Conservation (phyloP, 371 early-diverging fungal genomes). For the Umbelopsis sp. region DNA sequence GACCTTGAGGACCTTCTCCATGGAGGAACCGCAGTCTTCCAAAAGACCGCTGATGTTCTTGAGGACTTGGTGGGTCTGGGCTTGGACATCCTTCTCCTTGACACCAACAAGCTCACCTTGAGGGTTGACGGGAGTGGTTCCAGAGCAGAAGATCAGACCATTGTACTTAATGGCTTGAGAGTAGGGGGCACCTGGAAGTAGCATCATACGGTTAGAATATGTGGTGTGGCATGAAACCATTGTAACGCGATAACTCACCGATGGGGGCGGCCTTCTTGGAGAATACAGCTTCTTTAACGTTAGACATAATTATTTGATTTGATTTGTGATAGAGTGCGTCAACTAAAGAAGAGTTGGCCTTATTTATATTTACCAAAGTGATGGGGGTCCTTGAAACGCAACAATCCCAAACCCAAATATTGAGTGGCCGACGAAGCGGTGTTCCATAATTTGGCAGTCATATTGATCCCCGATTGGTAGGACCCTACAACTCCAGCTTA, state of each 20-base stretch:
- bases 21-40: constrained; percentile 68
- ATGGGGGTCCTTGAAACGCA: background rate
- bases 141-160: constrained; percentile 72
- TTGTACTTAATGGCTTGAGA: constrained; percentile 70
- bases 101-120: constrained; percentile 39
- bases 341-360: background rate
- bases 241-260: background rate
- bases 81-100: constrained; percentile 36
- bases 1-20: constrained; percentile 80
- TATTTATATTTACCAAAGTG: constrained; percentile 6
- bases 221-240: background rate
- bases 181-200: constrained; percentile 5
- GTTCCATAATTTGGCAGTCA: background rate
- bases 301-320: constrained; percentile 9
- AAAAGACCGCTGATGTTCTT: constrained; percentile 74
- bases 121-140: constrained; percentile 63
- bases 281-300: constrained; percentile 16
- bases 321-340: background rate
- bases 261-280: constrained; percentile 18
- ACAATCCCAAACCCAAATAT: constrained; percentile 17
- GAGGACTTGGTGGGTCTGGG: constrained; percentile 68
- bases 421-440: constrained; percentile 3
- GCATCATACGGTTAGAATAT: background rate
- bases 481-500: background rate
- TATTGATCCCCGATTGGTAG: background rate